These are phyloP conservation scores for Eucalyptus curtisii DNA, from an alignment of 345 rosid genomes.

Conservation along the genomic window DNA sequence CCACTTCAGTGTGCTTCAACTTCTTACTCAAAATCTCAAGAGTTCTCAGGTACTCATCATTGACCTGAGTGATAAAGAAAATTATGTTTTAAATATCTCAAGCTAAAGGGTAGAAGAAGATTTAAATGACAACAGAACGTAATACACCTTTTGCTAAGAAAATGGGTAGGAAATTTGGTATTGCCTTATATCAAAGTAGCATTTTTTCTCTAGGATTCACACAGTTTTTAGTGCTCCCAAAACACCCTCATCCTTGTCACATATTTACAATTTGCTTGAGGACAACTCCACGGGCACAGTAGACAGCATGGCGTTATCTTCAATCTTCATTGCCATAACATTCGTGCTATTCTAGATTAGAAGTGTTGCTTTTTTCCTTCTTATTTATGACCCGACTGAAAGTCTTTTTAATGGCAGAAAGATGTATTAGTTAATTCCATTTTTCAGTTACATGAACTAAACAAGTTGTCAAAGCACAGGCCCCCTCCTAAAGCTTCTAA, in stretches of 20 bases:
- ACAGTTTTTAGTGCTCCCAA: neutral
- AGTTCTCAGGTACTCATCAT: constrained; percentile 82
- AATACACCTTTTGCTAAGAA: neutral
- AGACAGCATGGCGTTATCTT: neutral
- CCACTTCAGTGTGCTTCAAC: constrained; percentile 72
- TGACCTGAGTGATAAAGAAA: constrained; percentile 47
- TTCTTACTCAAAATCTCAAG: constrained; percentile 92
- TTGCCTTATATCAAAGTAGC: neutral
- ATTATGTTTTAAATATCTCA: neutral
- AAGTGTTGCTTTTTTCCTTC: neutral
- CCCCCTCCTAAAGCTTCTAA: neutral
- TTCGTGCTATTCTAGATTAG: neutral
- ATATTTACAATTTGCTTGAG: neutral
- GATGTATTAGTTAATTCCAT: neutral
- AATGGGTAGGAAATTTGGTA: neutral
- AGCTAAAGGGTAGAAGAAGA: constrained; percentile 1
- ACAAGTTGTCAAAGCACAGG: neutral
- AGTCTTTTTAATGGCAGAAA: neutral
- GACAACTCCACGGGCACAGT: neutral
- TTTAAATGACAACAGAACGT: neutral
- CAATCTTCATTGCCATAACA: neutral
- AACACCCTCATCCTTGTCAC: neutral
- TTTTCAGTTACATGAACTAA: neutral
- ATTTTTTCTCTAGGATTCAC: neutral
- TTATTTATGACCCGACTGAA: neutral